Conservation (phyloP, 352 stramenopile genomes). For the Pythium coloratum region DNA sequence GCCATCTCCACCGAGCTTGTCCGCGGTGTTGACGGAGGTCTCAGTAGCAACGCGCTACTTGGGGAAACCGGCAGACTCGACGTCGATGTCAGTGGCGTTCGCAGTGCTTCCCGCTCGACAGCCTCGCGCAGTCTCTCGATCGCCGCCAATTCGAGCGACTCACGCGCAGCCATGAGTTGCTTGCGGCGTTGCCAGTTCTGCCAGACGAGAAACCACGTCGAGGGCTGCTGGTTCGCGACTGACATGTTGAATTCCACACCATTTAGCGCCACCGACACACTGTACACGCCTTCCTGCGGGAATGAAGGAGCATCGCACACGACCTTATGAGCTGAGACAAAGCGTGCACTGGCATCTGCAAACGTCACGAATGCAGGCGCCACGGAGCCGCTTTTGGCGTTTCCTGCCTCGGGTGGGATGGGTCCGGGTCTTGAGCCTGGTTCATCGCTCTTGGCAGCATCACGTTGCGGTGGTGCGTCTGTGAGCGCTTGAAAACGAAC, state of each 20-base stretch:
- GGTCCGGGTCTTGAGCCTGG: background rate
- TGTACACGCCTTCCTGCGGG: conserved; percentile 65
- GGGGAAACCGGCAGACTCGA: background rate
- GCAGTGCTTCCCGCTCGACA: background rate
- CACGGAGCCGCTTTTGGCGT: background rate
- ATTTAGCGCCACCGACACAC: conserved; percentile 64
- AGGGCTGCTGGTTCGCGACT: conserved; percentile 27
- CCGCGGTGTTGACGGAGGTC: conserved; percentile 5
- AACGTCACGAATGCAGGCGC: background rate
- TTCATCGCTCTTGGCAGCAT: background rate
- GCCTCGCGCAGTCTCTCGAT: conserved; percentile 1
- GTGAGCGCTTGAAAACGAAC: conserved; percentile 64
- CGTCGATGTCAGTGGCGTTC: background rate
- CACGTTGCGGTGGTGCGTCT: background rate
- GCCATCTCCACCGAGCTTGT: conserved; percentile 16
- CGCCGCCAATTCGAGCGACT: conserved; percentile 6
- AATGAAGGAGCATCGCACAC: conserved; percentile 52
- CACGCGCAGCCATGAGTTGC: conserved; percentile 23
- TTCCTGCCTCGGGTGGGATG: background rate
- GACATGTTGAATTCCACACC: conserved; percentile 61
- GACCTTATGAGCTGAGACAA: conserved; percentile 48
- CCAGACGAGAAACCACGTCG: conserved; percentile 77
- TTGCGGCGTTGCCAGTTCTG: conserved; percentile 84
- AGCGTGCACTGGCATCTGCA: conserved; percentile 23
- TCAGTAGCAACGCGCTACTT: background rate